Conservation (phyloP, 345 rosid species). For the Populus davidiana region DNA sequence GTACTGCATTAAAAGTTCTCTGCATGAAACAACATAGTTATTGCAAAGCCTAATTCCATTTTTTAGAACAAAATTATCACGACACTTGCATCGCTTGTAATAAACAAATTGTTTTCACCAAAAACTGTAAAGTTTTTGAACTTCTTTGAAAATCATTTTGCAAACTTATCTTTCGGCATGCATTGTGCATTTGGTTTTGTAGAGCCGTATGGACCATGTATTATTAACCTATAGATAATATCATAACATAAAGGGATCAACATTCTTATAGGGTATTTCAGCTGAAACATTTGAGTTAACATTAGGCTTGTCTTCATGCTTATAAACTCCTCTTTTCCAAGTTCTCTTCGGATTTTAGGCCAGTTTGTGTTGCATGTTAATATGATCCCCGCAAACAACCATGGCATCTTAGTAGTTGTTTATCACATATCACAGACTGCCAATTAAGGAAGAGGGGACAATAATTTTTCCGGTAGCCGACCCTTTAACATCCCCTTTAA, state of each 20-base stretch:
- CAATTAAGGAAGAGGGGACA: too few species aligned
- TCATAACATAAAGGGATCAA: background rate
- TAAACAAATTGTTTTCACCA: background rate
- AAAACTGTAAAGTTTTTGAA: background rate
- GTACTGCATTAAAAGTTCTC: background rate
- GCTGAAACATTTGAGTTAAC: background rate
- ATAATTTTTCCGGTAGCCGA: too few species aligned
- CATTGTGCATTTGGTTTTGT: background rate
- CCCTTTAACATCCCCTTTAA: too few species aligned
- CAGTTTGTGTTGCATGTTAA: background rate
- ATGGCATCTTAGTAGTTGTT: background rate
- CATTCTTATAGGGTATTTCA: background rate
- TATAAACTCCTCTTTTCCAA: too few species aligned
- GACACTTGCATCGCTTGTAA: background rate
- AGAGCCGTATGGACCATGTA: background rate
- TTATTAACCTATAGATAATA: background rate
- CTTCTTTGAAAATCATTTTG: background rate
- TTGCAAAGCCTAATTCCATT: background rate
- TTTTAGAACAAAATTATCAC: background rate
- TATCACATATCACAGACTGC: too few species aligned
- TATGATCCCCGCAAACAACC: background rate
- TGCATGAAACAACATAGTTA: background rate
- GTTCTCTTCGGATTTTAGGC: background rate
- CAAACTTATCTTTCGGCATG: background rate
- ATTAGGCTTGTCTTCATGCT: too few species aligned